Evolutionary conservation across 208 protist species (phyloP).

Genomic region (Tritrichomonas musculus): DNA sequence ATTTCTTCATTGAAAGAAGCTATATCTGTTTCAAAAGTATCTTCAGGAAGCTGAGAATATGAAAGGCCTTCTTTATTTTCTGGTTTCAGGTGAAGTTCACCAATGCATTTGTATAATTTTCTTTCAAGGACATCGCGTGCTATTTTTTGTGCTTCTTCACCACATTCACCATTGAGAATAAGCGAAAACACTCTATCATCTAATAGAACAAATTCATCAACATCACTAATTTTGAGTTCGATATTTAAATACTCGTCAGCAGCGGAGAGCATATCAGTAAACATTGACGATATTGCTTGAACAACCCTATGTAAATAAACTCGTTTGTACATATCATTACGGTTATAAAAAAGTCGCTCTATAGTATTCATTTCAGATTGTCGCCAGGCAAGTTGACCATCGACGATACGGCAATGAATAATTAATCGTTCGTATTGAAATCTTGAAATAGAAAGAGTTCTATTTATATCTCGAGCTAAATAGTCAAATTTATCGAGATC

Average conservation of each 20-base stretch:
- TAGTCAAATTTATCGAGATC: conserved; percentile 27
- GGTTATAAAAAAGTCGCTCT: not conserved
- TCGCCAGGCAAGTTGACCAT: not conserved
- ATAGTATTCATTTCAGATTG: not conserved
- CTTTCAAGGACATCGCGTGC: not conserved
- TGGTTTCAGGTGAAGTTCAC: not conserved
- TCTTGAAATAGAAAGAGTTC: not conserved
- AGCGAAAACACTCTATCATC: not conserved
- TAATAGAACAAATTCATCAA: not conserved
- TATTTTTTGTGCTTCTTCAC: conserved; percentile 8
- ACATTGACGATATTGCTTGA: not conserved
- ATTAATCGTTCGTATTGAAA: conserved; percentile 14
- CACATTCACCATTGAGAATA: not conserved
- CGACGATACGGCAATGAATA: not conserved
- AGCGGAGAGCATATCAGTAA: not conserved
- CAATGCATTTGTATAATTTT: not conserved
- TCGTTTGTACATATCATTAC: conserved; percentile 10
- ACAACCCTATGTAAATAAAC: not conserved
- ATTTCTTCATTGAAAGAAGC: not conserved
- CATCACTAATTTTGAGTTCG: not conserved
- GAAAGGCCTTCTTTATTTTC: not conserved
- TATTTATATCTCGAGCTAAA: not conserved
- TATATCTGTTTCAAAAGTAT: not conserved
- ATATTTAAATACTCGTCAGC: not conserved
- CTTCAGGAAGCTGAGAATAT: not conserved